A percentile compares a stretch with the other conserved stretches of the same genome.
phyloP scores from a whole-genome alignment of 2,329 filamentous ascomycete species.

The Alternaria incomplexa region DNA sequence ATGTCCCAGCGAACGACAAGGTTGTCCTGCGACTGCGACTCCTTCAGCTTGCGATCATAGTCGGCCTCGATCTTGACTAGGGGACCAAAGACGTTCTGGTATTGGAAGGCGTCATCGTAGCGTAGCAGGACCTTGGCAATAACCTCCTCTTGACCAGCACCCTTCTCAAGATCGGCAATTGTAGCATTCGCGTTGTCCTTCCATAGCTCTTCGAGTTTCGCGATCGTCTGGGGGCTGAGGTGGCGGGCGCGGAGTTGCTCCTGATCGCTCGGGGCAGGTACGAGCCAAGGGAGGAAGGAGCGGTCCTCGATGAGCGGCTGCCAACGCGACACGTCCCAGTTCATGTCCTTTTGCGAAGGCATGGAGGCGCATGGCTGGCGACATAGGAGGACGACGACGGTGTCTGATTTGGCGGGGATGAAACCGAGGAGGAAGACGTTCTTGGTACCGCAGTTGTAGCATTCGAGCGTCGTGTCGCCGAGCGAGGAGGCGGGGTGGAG shows the following conservation, averaged over 20 bases:
- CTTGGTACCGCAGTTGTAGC: slow-evolving; percentile 99
- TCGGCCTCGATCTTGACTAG: slow-evolving; percentile 99
- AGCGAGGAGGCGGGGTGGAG: slow-evolving; percentile 91
- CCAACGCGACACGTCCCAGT: slow-evolving; percentile 98
- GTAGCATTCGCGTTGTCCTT: slow-evolving; percentile 92
- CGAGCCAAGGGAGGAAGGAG: slow-evolving; percentile 93
- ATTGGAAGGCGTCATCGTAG: slow-evolving; percentile 97
- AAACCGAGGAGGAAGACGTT: slow-evolving; percentile 98
- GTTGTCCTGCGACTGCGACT: slow-evolving; percentile 97
- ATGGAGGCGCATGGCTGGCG: slow-evolving; percentile 95
- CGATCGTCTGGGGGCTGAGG: slow-evolving; percentile 91
- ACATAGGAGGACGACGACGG: slow-evolving; percentile 94
- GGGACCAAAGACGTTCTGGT: slow-evolving; percentile 97
- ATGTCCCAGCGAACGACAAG: slow-evolving; percentile 92
- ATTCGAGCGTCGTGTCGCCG: slow-evolving; percentile 95
- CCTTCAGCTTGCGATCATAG: slow-evolving; percentile 98
- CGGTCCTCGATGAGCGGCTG: slow-evolving; percentile 97
- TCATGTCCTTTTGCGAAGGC: slow-evolving; percentile 98
- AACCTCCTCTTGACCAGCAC: slow-evolving; percentile 89
- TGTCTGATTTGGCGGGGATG: slow-evolving; percentile 98
- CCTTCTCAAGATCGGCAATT: slow-evolving; percentile 89
- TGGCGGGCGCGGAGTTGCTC: slow-evolving; percentile 96
- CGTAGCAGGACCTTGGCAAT: slow-evolving; percentile 89
- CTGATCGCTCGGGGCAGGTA: slow-evolving; percentile 85
- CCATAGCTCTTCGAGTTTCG: slow-evolving; percentile 97